Percentiles rank a stretch among this genome's conserved stretches.
These are phyloP conservation scores for Neoscytalidium dimidiatum DNA, from an alignment of 2,329 filamentous ascomycete genomes.

Conservation along the genomic window DNA sequence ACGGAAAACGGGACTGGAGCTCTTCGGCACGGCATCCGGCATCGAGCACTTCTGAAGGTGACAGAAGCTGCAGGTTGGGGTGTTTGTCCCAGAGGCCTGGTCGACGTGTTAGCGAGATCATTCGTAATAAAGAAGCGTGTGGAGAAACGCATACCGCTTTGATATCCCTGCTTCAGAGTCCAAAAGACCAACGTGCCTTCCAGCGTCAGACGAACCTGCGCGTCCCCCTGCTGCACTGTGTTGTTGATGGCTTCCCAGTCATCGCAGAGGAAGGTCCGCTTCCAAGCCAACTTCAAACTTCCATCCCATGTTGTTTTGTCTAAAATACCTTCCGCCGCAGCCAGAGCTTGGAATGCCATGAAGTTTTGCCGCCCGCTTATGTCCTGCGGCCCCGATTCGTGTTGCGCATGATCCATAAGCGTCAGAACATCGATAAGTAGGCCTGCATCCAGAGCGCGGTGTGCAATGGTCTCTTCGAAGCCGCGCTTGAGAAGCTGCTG, in stretches of 20 bases:
- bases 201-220: slow-evolving; percentile 64
- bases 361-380: slow-evolving; percentile 42
- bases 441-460: slow-evolving; percentile 64
- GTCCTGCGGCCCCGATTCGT: slow-evolving; percentile 47
- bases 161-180: slow-evolving; percentile 65
- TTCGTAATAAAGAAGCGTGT: background rate
- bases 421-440: slow-evolving; percentile 76
- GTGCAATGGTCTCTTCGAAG: slow-evolving; percentile 68
- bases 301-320: slow-evolving; percentile 48
- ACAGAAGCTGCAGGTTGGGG: slow-evolving; percentile 24
- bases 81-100: slow-evolving; percentile 22
- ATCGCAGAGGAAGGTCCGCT: slow-evolving; percentile 79
- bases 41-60: slow-evolving; percentile 30
- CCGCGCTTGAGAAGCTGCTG: slow-evolving; percentile 70
- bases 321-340: slow-evolving; percentile 54
- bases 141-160: slow-evolving; percentile 56
- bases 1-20: slow-evolving; percentile 54
- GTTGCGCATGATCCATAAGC: slow-evolving; percentile 62
- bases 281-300: slow-evolving; percentile 73
- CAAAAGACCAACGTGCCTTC: slow-evolving; percentile 65
- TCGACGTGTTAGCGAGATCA: slow-evolving; percentile 12
- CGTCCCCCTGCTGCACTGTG: slow-evolving; percentile 72
- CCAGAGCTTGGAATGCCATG: slow-evolving; percentile 65
- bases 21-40: slow-evolving; percentile 60
- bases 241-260: slow-evolving; percentile 82